Evolutionary conservation across 345 rosid species (phyloP).

Genomic region (Pseudoturritis turrita): DNA sequence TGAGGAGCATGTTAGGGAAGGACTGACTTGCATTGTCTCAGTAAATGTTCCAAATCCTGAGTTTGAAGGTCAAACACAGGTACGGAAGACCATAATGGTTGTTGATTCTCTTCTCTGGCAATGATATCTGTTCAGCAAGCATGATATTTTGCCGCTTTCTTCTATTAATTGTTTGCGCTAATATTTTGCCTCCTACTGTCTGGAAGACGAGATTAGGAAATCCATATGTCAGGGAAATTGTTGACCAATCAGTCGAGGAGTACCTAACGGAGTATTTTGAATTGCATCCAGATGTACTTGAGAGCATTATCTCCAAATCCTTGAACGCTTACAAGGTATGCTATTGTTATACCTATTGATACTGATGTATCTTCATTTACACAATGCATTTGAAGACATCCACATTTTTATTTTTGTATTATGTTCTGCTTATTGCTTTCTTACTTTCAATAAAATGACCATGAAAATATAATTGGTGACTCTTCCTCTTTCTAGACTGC

Average conservation of each 20-base stretch:
- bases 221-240: conserved; percentile 84
- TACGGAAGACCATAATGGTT: conserved; percentile 24
- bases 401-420: neutral
- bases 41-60: conserved; percentile 92
- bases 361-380: neutral
- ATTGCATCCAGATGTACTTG: conserved; percentile 90
- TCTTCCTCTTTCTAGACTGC: conserved; percentile 56
- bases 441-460: neutral
- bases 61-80: conserved; percentile 98
- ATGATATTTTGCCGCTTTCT: neutral
- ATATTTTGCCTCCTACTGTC: conserved; percentile 23
- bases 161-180: neutral
- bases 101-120: conserved; percentile 3
- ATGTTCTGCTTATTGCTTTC: neutral
- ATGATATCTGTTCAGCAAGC: neutral
- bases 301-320: conserved; percentile 74
- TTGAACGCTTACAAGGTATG: conserved; percentile 80
- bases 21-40: conserved; percentile 79
- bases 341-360: conserved; percentile 2
- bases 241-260: conserved; percentile 88
- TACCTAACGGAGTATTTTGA: conserved; percentile 81
- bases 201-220: conserved; percentile 89
- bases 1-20: conserved; percentile 85
- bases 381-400: neutral
- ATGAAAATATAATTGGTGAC: neutral